A percentile compares a stretch with the other conserved stretches of the same genome.
Evolutionary conservation across 306 rosid genomes (phyloP).

Genomic region (Cicer pinnatifidum): DNA sequence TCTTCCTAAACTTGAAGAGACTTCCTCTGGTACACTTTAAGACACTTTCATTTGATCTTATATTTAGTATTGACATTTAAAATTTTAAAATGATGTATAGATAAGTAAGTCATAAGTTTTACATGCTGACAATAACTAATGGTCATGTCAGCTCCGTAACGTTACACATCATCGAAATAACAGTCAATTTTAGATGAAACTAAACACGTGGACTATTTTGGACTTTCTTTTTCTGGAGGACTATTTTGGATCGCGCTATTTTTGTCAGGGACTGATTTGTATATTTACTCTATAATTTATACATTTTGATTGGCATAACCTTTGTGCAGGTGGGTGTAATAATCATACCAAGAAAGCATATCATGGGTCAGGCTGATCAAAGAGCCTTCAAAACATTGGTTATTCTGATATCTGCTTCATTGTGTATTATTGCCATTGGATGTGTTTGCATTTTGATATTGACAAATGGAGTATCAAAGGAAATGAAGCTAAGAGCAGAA

Average conservation of each 20-base stretch:
- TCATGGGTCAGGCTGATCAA: conserved; percentile 93
- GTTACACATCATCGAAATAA: too few relatives aligned
- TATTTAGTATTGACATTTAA: neutral
- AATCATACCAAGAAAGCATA: conserved; percentile 86
- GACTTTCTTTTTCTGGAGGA: too few relatives aligned
- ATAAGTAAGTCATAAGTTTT: neutral
- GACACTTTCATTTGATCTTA: conserved; percentile 12
- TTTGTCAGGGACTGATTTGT: too few relatives aligned
- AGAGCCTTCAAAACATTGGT: conserved; percentile 92
- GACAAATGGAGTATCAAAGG: conserved; percentile 98
- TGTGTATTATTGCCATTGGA: conserved; percentile 87
- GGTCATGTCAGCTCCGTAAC: too few relatives aligned
- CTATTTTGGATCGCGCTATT: too few relatives aligned
- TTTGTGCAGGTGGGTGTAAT: conserved; percentile 92
- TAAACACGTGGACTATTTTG: too few relatives aligned
- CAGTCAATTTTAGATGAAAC: too few relatives aligned
- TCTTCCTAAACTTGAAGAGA: conserved; percentile 84
- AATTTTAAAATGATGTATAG: neutral
- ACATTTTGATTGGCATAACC: conserved; percentile 4
- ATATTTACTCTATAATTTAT: neutral
- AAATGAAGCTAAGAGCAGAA: conserved; percentile 96
- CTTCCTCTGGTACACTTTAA: conserved; percentile 82
- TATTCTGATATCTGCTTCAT: conserved; percentile 86
- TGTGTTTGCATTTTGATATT: conserved; percentile 90
- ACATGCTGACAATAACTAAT: too few relatives aligned